Evolutionary conservation across 805 yeast genomes (phyloP).

Genomic region (Kodamaea leandrae): DNA sequence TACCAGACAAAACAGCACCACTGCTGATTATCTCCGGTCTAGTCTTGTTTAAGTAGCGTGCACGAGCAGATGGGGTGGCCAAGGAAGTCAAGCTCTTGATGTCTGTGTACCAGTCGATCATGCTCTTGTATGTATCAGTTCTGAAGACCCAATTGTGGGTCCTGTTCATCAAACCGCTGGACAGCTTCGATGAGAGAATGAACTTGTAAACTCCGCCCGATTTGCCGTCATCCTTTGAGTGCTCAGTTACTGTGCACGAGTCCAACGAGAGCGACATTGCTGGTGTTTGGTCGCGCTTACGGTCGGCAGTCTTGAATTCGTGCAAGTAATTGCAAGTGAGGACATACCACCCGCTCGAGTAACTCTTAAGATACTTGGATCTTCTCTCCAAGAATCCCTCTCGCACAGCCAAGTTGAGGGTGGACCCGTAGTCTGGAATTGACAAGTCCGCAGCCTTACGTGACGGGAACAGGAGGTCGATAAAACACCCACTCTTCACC

Average conservation of each 20-base stretch:
- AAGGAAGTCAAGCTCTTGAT: conserved; percentile 64
- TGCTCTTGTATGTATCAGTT: conserved; percentile 73
- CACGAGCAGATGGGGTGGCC: conserved; percentile 58
- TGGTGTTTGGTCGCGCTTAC: conserved; percentile 78
- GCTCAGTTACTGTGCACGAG: conserved; percentile 80
- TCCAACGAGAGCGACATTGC: conserved; percentile 78
- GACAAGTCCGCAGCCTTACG: conserved; percentile 47
- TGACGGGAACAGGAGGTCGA: conserved; percentile 38
- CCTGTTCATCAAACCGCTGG: conserved; percentile 69
- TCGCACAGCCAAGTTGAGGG: conserved; percentile 60
- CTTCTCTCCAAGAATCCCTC: conserved; percentile 85
- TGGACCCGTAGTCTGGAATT: conserved; percentile 68
- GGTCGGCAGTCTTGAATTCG: conserved; percentile 81
- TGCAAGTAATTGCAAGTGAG: conserved; percentile 85
- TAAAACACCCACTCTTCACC: conserved; percentile 35
- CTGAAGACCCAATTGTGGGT: conserved; percentile 95
- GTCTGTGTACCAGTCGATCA: conserved; percentile 85
- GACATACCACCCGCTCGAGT: conserved; percentile 87
- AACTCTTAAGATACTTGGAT: conserved; percentile 88
- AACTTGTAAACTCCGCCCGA: conserved; percentile 65
- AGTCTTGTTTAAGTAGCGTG: conserved; percentile 36
- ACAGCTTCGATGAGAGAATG: conserved; percentile 67
- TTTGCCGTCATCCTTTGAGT: conserved; percentile 66
- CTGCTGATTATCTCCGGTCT: conserved; percentile 10
- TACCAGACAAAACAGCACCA: conserved; percentile 3